These are phyloP conservation scores for Agaricus subrufescens DNA, from an alignment of 768 basidiomycete genomes.

Conservation along the genomic window DNA sequence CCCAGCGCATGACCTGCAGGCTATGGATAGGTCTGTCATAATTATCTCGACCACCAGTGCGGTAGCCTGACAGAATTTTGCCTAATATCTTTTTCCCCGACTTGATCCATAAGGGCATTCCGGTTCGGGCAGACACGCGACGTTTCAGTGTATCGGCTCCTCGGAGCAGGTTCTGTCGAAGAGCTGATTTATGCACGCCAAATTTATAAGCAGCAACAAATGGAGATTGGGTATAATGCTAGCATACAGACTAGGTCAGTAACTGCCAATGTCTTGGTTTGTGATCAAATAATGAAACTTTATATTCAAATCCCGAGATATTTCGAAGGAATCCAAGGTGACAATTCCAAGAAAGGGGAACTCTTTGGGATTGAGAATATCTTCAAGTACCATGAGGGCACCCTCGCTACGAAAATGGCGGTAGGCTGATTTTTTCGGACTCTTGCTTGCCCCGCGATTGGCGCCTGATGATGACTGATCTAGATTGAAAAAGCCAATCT, in stretches of 20 bases:
- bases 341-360: constrained; percentile 70
- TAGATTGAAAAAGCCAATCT: constrained; percentile 79
- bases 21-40: constrained; percentile 62
- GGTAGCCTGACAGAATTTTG: not conserved
- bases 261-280: not conserved
- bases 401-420: constrained; percentile 66
- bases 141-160: constrained; percentile 76
- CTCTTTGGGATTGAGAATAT: constrained; percentile 86
- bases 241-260: constrained; percentile 74
- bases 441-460: not conserved
- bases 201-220: constrained; percentile 91
- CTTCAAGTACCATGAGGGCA: constrained; percentile 70
- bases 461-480: not conserved
- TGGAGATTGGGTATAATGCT: constrained; percentile 85
- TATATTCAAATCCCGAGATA: constrained; percentile 40
- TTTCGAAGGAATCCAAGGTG: constrained; percentile 80
- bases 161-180: constrained; percentile 85
- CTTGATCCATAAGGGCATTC: constrained; percentile 46
- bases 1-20: constrained; percentile 92
- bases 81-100: not conserved
- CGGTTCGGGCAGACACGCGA: constrained; percentile 85
- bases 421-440: constrained; percentile 33
- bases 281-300: too few species aligned
- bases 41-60: not conserved
- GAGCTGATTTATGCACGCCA: constrained; percentile 87